phyloP scores from a whole-genome alignment of 2,329 filamentous ascomycete species.

The Harringtonia lauricola region DNA sequence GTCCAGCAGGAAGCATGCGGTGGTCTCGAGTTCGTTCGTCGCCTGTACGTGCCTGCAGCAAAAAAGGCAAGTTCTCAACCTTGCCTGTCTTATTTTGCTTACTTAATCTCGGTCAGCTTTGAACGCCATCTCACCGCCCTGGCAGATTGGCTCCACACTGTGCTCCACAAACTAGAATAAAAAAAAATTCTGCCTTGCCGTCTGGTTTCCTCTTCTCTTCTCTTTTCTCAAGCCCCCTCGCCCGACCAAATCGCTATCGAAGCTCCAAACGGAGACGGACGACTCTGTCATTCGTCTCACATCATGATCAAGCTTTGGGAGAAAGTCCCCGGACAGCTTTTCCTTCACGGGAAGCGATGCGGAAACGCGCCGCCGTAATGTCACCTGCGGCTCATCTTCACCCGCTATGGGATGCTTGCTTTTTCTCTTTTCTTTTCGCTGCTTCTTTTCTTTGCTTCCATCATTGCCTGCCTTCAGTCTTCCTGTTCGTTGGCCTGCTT shows the following conservation, averaged over 20 bases:
- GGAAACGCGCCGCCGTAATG: constrained; percentile 99
- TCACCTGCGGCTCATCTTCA: constrained; percentile 81
- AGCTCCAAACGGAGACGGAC: constrained; percentile 80
- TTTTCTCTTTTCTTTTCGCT: neutral
- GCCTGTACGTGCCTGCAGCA: too few relatives aligned
- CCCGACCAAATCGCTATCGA: constrained; percentile 99
- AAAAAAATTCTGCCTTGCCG: neutral
- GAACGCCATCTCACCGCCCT: constrained; percentile 8
- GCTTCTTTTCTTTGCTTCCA: neutral
- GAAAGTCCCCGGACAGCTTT: constrained; percentile 96
- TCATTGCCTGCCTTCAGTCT: neutral
- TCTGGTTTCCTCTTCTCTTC: constrained; percentile 11
- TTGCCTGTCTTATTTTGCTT: too few relatives aligned
- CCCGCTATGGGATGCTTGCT: constrained; percentile 22
- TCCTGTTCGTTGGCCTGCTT: neutral
- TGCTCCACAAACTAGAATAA: too few relatives aligned
- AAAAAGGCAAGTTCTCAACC: too few relatives aligned
- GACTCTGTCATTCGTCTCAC: constrained; percentile 23
- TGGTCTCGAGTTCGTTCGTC: too few relatives aligned
- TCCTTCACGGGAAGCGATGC: constrained; percentile 38
- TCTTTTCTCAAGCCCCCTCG: constrained; percentile 60
- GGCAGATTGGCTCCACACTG: too few relatives aligned
- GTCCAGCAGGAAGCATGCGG: too few relatives aligned
- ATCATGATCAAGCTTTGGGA: constrained; percentile 71
- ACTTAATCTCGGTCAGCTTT: too few relatives aligned